Percentiles rank a stretch among this genome's conserved stretches.
These are phyloP conservation scores for Podila epigama DNA, from an alignment of 192 early-diverging fungal genomes.

Conservation along the genomic window DNA sequence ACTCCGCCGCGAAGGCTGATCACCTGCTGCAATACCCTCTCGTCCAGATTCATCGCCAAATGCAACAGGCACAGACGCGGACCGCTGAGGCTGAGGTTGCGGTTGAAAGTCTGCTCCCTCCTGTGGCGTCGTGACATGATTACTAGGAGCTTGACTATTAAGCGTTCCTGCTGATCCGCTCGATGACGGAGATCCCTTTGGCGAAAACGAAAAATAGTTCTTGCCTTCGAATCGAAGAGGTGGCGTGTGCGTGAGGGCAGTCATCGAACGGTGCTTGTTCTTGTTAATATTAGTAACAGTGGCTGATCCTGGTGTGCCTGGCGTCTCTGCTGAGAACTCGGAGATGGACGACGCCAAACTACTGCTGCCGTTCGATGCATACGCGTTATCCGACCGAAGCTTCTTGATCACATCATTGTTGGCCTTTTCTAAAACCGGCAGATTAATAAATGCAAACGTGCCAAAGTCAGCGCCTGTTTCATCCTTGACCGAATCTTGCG, in stretches of 20 bases:
- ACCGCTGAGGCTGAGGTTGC: conserved; percentile 44
- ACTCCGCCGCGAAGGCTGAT: conserved; percentile 8
- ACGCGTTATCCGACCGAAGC: conserved; percentile 69
- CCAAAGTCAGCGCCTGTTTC: conserved; percentile 79
- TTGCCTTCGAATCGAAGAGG: conserved; percentile 43
- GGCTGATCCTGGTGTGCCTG: conserved; percentile 32
- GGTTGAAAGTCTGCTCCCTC: conserved; percentile 33
- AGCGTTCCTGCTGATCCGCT: conserved; percentile 20
- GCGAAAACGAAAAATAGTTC: conserved; percentile 48
- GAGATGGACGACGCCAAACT: conserved; percentile 44
- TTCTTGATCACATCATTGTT: conserved; percentile 87
- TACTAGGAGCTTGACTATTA: conserved; percentile 13
- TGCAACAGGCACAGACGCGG: conserved; percentile 40
- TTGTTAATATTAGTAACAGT: conserved; percentile 31
- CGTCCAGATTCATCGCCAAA: conserved; percentile 22
- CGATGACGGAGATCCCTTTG: conserved; percentile 37
- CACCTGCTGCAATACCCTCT: conserved; percentile 9
- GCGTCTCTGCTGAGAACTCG: conserved; percentile 30
- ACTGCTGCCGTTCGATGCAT: conserved; percentile 39
- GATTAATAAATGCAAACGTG: conserved; percentile 90
- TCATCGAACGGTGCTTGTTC: conserved; percentile 47
- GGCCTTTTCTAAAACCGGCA: conserved; percentile 87
- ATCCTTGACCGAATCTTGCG: conserved; percentile 17
- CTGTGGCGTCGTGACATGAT: conserved; percentile 10
- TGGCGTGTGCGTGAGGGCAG: conserved; percentile 26